A percentile compares a stretch with the other conserved stretches of the same genome.
phyloP scores from a whole-genome alignment of 139 green algal genomes.

The Haematococcus sp. region DNA sequence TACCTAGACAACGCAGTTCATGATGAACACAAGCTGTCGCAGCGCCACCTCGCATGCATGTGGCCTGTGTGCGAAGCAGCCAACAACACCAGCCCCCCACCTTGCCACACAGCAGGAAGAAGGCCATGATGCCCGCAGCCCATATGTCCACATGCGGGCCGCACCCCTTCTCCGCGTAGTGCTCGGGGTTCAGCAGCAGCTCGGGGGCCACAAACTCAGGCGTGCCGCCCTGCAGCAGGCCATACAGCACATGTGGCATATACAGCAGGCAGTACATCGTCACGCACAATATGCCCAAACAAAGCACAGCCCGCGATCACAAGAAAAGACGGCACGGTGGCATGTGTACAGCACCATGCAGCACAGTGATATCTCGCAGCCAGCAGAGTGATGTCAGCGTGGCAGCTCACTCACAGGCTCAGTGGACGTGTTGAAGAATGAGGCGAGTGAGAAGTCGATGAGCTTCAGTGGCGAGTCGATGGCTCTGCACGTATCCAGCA shows the following conservation, averaged over 20 bases:
- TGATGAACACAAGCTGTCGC: too few species aligned
- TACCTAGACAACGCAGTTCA: neutral
- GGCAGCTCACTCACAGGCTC: conserved; percentile 8
- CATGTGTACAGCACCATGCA: neutral
- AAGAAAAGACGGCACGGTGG: neutral
- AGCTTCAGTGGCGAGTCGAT: conserved; percentile 36
- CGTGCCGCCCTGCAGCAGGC: conserved; percentile 23
- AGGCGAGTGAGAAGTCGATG: conserved; percentile 37
- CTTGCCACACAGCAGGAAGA: conserved; percentile 44
- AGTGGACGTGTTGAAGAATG: conserved; percentile 34
- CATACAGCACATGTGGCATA: too few species aligned
- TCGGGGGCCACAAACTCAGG: conserved; percentile 45
- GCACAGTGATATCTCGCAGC: too few species aligned
- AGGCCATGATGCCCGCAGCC: conserved; percentile 37
- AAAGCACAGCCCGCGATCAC: too few species aligned
- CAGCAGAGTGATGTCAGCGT: neutral
- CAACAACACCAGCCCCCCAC: too few species aligned
- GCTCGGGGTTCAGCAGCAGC: conserved; percentile 28
- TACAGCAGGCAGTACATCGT: too few species aligned
- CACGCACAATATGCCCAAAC: too few species aligned
- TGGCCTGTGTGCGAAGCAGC: too few species aligned
- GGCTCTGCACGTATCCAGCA: conserved; percentile 22
- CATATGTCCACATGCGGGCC: conserved; percentile 30
- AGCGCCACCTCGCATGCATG: too few species aligned
- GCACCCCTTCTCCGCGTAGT: conserved; percentile 10